Conservation (phyloP, 352 stramenopile genomes). For the Pythium rishiriense region DNA sequence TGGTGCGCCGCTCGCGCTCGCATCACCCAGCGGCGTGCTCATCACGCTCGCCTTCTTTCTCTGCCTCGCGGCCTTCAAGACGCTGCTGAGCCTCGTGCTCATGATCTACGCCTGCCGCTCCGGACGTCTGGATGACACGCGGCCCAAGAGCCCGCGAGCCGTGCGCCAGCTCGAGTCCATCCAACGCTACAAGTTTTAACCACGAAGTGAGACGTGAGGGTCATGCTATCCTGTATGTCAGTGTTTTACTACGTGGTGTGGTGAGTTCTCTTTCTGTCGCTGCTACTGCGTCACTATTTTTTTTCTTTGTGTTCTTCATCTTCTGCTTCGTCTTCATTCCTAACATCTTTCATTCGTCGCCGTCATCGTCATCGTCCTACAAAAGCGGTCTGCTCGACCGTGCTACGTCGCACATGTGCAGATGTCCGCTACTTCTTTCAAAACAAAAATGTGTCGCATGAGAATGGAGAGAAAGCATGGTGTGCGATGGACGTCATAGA, state of each 20-base stretch:
- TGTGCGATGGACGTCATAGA: neutral
- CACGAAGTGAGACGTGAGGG: neutral
- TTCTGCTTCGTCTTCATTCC: constrained; percentile 2
- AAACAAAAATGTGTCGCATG: constrained; percentile 13
- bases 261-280: constrained; percentile 7
- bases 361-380: constrained; percentile 3
- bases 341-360: neutral
- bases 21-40: constrained; percentile 40
- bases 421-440: neutral
- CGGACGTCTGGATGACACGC: constrained; percentile 62
- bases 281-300: neutral
- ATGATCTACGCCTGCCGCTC: constrained; percentile 79
- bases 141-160: constrained; percentile 63
- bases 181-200: constrained; percentile 43
- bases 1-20: constrained; percentile 35
- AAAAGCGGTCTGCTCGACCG: neutral
- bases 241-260: constrained; percentile 4
- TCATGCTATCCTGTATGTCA: neutral
- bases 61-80: constrained; percentile 79
- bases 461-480: neutral
- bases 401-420: too few species aligned
- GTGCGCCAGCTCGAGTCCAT: constrained; percentile 63
- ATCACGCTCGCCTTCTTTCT: constrained; percentile 67
- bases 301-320: neutral
- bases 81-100: constrained; percentile 66